Base-by-base conservation (phyloP, 352 stramenopile genomes). In the Phytophthora capsici region DNA sequence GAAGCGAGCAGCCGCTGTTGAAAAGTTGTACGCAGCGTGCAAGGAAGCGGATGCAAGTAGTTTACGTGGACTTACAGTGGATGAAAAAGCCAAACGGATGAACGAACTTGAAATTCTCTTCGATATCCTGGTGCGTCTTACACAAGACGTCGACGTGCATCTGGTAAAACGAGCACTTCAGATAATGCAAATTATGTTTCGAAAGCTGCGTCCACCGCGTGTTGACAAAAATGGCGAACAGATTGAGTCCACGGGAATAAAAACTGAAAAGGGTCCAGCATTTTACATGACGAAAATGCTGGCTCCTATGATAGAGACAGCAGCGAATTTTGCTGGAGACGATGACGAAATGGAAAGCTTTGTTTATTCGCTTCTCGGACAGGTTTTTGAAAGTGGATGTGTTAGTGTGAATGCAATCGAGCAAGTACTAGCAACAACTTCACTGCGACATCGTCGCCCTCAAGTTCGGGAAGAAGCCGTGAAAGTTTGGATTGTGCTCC, bases 121-220 rank as follows among this genome's bases (percentile, higher is more conserved):
- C 13, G 70, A 86, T 8, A 70, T 89, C 23, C 32, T 88, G 0
- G 23, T 77, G 2, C 73, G 73, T 14, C 63, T 93, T 36, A 65
- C 87, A n/a, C 79, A 89, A 58, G 82, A 91, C 49, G 75, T 84
- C 6, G 82, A 93, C 34, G 65, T 80, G 6, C 81, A 89, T 52
- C 49, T 93, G 9, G 80, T 91, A 10, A 91, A 93, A 47, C 72
- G 83, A 48, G 69, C 82, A 14, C 54, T 91, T 14, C 80, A 93
- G 51, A 88, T 90, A 19, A 77, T 57, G 1, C 71, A 87, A 2
- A 37, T 85, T 28, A 37, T 88, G 10, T 90, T 89, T 22, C 54
- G 72, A 45, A 88, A 89, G 47, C 25, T 90, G 19, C 61, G 44
- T 28, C 43, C 61, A 14, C n/a, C 23, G 9, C 48, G 34, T 6